Evolutionary conservation across 2,329 filamentous ascomycete species (phyloP), one percentile per base, ranked within the genome.

Genomic region (Nothophaeocryptopus gaeumannii): DNA sequence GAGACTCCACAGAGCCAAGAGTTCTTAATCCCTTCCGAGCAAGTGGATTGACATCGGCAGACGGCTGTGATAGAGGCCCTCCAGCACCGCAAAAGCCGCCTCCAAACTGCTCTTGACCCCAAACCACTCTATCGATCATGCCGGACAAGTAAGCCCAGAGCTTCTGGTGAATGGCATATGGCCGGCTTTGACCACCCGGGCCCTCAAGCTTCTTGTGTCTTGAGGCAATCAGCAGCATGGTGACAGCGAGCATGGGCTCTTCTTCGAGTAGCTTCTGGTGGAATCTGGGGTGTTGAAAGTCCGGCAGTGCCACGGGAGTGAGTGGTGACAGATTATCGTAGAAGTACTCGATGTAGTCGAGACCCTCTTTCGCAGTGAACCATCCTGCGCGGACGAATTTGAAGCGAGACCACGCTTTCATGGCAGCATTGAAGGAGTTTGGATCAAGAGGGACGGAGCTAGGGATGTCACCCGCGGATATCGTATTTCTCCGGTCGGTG

Each of bases 311-410:
- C 52, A 97, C 95, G 0, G 93, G 93, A 2, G 92, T 97, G 65
- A 99, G 77, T 1, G 92, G 92, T 1, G 90, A 92, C 7, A 97
- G 79, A 62, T 90, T 89, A 60, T 86, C 83, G 72, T 96, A 97
- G 72, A 96, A 97, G 71, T 97, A 97, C 67, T 91, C 85, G 56
- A 99, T 88, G 65, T 97, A 97, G 37, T 86, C 84, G 68, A 97
- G 91, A 15, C 89, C 92, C 70, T 99, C 93, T 58, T 88, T 84
- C 0, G 92, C 88, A 0, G 90, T 95, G 68, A 99, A 93, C 92
- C 92, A 97, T 8, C 93, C 93, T 8, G 90, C 90, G 46, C 90
- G 84, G n/a, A 97, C 92, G 66, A 97, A 97, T 37, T 91, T 85
- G 67, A 96, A 91, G 56, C 89, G 79, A 2, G 85, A 83, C 93